Evolutionary conservation across 257 asterid genomes (phyloP).

Genomic region (Hygrophila difformis): DNA sequence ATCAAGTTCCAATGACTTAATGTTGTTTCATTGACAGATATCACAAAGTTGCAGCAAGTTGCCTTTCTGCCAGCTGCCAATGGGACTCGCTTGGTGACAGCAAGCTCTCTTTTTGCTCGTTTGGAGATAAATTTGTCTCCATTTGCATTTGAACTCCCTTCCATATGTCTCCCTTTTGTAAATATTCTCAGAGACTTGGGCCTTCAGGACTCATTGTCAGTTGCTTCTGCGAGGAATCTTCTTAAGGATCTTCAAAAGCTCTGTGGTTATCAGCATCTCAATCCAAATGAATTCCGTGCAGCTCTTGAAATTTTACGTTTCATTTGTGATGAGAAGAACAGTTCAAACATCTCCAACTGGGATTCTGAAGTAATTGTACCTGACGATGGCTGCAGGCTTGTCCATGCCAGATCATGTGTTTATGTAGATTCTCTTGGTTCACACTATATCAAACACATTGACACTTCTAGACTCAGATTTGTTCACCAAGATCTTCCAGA

Average conservation of each 20-base stretch:
- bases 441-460: conserved; percentile 57
- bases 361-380: conserved; percentile 74
- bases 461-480: conserved; percentile 75
- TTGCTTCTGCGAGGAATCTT: conserved; percentile 68
- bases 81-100: conserved; percentile 88
- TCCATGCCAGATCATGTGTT: conserved; percentile 74
- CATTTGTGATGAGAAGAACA: conserved; percentile 50
- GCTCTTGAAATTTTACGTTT: conserved; percentile 68
- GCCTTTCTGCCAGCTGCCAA: conserved; percentile 95
- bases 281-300: conserved; percentile 92
- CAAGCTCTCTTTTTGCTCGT: conserved; percentile 82
- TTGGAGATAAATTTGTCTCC: conserved; percentile 84
- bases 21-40: conserved; percentile 39
- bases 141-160: conserved; percentile 88
- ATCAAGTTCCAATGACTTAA: conserved; percentile 3
- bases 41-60: conserved; percentile 54
- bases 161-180: conserved; percentile 71
- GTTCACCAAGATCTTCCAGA: conserved; percentile 78
- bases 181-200: conserved; percentile 78
- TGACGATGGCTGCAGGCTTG: conserved; percentile 91
- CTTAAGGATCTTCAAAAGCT: conserved; percentile 71
- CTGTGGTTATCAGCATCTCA: conserved; percentile 86
- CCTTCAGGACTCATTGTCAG: conserved; percentile 67
- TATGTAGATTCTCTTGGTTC: conserved; percentile 78
- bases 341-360: conserved; percentile 47